phyloP scores from a whole-genome alignment of 2,329 filamentous ascomycete species.

The Thelonectria discophora region DNA sequence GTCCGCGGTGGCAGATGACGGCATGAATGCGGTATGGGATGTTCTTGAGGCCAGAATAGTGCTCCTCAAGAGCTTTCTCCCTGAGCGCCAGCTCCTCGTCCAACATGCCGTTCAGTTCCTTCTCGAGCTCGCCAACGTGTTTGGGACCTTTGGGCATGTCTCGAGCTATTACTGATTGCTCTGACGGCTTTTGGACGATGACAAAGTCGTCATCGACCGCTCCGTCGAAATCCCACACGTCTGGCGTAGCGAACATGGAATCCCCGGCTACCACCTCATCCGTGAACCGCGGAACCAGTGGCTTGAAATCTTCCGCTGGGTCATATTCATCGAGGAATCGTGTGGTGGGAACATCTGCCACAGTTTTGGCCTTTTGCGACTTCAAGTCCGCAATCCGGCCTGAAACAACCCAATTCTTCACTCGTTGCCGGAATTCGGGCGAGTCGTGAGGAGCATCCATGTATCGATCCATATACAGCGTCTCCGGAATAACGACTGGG shows the following conservation, averaged over 20 bases:
- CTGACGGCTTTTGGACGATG: conserved; percentile 37
- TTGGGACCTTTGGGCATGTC: conserved; percentile 20
- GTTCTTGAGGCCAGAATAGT: conserved; percentile 62
- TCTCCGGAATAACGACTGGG: conserved; percentile 80
- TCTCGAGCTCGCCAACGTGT: conserved; percentile 36
- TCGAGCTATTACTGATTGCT: not conserved
- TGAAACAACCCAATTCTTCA: conserved; percentile 79
- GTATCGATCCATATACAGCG: conserved; percentile 88
- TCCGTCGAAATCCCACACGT: conserved; percentile 52
- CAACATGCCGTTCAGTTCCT: conserved; percentile 54
- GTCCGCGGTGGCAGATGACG: conserved; percentile 88
- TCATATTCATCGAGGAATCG: conserved; percentile 42
- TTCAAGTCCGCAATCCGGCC: conserved; percentile 67
- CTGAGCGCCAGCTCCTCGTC: conserved; percentile 51
- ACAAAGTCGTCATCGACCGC: conserved; percentile 49
- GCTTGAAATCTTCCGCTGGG: conserved; percentile 12
- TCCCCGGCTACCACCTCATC: conserved; percentile 14
- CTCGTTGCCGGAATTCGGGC: conserved; percentile 69
- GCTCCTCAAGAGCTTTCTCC: conserved; percentile 40
- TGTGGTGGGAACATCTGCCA: conserved; percentile 39
- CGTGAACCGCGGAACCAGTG: not conserved
- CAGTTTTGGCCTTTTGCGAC: conserved; percentile 44
- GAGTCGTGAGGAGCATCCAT: conserved; percentile 73
- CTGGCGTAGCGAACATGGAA: conserved; percentile 27
- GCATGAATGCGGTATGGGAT: conserved; percentile 86